Base-by-base conservation (phyloP, 2,329 filamentous ascomycete genomes). In the Dactylella cylindrospora region DNA sequence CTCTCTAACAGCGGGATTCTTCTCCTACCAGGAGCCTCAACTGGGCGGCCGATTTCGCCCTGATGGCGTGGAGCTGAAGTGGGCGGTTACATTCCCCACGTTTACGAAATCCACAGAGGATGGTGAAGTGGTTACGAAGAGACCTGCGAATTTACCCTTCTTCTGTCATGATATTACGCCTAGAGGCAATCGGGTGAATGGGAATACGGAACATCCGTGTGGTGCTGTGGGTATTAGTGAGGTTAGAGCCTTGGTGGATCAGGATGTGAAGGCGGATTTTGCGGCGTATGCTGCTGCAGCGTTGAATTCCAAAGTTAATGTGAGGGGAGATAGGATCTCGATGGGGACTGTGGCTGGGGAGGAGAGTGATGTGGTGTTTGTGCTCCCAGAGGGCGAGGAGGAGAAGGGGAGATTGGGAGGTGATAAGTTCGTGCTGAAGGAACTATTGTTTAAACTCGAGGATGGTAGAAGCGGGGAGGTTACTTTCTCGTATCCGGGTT, bases 111-210 rank as follows among this genome's bases (percentile, higher is more conserved):
- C 28, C 13, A 9, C 28, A 6, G 32, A 38, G 31, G 72, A 72
- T 9, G 69, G 62, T 13, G 46, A 23, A 19, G 46, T 28, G 26
- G 60, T 57, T 0, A 60, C 65, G 12, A 67, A 67, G 3, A 36
- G 53, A 2, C 64, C 66, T 5, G 81, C 83, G 0, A 72, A 73
- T 10, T 68, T 83, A 8, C 84, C 84, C 0, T 86, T 86, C 66
- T 86, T 79, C 76, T 84, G 81, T 67, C 76, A 85, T 39, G 84
- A 87, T 69, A 72, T 80, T 9, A 85, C 83, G 1, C 72, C 76
- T 2, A 71, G 84, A 5, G 66, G 72, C n/a, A 69, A 80, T 1
- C 72, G 84, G 1, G 67, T 71, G 0, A 66, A 55, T 3, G 72
- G 70, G 10, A 73, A 70, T 31, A 73, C 73, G 2, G 71, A 68